Evolutionary conservation across 1,284 basidiomycete genomes (phyloP).

Genomic region (Rhodotorula sp.): DNA sequence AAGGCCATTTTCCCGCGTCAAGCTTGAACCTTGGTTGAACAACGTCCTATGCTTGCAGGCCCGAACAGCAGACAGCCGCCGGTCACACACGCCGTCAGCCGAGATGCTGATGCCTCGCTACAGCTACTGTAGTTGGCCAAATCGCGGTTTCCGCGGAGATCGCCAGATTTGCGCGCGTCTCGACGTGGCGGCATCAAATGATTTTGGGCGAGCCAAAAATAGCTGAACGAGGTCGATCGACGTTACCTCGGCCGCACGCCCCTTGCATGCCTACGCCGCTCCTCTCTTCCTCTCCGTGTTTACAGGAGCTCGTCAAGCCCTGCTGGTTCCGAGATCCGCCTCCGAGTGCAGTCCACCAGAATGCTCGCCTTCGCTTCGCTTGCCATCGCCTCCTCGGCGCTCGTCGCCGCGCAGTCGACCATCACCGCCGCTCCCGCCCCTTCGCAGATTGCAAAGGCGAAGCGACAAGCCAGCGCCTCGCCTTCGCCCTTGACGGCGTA

Average conservation of each 20-base stretch:
- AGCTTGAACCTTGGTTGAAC: too few relatives aligned
- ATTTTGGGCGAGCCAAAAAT: not conserved
- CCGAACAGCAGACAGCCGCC: too few relatives aligned
- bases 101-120: too few relatives aligned
- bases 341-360: not conserved
- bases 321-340: not conserved
- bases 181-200: not conserved
- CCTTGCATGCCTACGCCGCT: too few relatives aligned
- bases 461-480: not conserved
- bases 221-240: not conserved
- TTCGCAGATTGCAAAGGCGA: conserved; percentile 9
- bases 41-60: too few relatives aligned
- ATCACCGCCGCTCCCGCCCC: conserved; percentile 24
- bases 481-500: conserved; percentile 28
- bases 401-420: conserved; percentile 6
- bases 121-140: too few relatives aligned
- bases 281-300: not conserved
- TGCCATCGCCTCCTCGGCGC: conserved; percentile 4
- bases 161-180: not conserved
- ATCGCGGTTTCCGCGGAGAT: too few relatives aligned
- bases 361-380: conserved; percentile 18
- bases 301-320: too few relatives aligned
- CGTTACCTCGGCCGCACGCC: not conserved
- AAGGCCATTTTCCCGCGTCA: not conserved
- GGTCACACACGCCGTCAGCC: too few relatives aligned